A percentile compares a stretch with the other conserved stretches of the same genome.
These are phyloP conservation scores for Solanum peruvianum DNA, from an alignment of 257 asterid species.

Conservation along the genomic window DNA sequence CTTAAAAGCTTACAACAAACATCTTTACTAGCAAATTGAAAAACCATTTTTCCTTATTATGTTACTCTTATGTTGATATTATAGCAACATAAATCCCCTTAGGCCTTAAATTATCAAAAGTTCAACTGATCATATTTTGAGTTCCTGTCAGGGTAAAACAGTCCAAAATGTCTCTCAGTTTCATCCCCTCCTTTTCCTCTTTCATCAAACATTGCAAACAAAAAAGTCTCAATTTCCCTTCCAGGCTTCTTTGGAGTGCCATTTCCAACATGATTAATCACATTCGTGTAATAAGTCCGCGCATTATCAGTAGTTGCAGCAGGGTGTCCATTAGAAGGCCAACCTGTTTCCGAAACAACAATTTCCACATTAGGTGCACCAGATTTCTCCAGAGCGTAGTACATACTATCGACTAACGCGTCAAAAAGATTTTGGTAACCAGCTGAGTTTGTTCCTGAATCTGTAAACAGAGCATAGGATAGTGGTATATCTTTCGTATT, in stretches of 20 bases:
- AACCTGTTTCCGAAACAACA: slow-evolving; percentile 28
- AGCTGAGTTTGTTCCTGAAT: background rate
- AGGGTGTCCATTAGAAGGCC: slow-evolving; percentile 20
- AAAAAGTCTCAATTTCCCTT: slow-evolving; percentile 5
- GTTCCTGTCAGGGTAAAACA: slow-evolving; percentile 2
- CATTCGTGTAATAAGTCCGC: background rate
- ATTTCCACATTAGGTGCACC: slow-evolving; percentile 12
- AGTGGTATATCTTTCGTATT: background rate
- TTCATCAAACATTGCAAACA: slow-evolving; percentile 24
- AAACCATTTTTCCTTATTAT: background rate
- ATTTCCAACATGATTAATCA: background rate
- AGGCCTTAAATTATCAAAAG: background rate
- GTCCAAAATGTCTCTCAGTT: slow-evolving; percentile 12
- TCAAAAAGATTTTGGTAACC: slow-evolving; percentile 21
- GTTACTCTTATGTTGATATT: background rate
- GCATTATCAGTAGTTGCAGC: background rate
- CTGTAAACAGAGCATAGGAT: slow-evolving; percentile 13
- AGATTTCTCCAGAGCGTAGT: slow-evolving; percentile 26
- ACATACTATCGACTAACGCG: slow-evolving; percentile 21
- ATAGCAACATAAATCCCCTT: background rate
- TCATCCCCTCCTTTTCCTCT: background rate
- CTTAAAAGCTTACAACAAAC: background rate
- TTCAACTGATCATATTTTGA: slow-evolving; percentile 3
- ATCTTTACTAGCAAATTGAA: background rate
- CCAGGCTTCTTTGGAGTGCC: slow-evolving; percentile 18